These are phyloP conservation scores for Mortierella sp. DNA, from an alignment of 371 early-diverging fungal species.

Conservation along the genomic window DNA sequence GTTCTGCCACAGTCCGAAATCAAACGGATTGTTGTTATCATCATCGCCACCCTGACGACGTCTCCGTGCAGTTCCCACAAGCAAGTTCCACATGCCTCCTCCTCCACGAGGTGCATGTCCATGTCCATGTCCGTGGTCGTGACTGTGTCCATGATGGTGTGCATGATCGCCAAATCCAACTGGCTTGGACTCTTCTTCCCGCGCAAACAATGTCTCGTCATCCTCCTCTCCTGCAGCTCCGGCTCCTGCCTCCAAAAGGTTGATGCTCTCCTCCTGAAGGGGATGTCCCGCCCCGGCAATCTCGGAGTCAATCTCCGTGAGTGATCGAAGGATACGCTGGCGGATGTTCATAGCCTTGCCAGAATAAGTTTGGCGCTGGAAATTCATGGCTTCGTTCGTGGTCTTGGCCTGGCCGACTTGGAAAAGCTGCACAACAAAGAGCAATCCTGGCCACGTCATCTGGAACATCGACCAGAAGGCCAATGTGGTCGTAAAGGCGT, in stretches of 20 bases:
- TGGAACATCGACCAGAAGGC: conserved; percentile 82
- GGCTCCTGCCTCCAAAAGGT: conserved; percentile 37
- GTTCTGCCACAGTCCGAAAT: conserved; percentile 77
- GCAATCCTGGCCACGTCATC: conserved; percentile 83
- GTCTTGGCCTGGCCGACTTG: conserved; percentile 87
- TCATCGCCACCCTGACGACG: conserved; percentile 19
- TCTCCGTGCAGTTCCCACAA: conserved; percentile 32
- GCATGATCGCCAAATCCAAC: conserved; percentile 55
- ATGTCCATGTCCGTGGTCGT: conserved; percentile 20
- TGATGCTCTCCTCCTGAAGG: conserved; percentile 59
- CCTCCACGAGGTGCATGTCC: conserved; percentile 28
- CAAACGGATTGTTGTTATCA: conserved; percentile 68
- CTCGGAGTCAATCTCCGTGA: conserved; percentile 58
- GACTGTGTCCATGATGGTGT: conserved; percentile 15
- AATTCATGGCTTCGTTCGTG: conserved; percentile 92
- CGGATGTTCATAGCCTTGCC: conserved; percentile 57
- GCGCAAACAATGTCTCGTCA: conserved; percentile 31
- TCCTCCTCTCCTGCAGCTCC: conserved; percentile 36
- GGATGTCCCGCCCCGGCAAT: conserved; percentile 49
- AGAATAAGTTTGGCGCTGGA: conserved; percentile 66
- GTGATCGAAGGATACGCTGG: conserved; percentile 56
- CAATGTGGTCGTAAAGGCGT: conserved; percentile 78
- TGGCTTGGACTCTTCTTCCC: conserved; percentile 42
- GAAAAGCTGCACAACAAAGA: conserved; percentile 81
- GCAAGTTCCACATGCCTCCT: conserved; percentile 45